These are phyloP conservation scores for Elaeagnus macrophylla DNA, from an alignment of 306 rosid species.

Conservation along the genomic window DNA sequence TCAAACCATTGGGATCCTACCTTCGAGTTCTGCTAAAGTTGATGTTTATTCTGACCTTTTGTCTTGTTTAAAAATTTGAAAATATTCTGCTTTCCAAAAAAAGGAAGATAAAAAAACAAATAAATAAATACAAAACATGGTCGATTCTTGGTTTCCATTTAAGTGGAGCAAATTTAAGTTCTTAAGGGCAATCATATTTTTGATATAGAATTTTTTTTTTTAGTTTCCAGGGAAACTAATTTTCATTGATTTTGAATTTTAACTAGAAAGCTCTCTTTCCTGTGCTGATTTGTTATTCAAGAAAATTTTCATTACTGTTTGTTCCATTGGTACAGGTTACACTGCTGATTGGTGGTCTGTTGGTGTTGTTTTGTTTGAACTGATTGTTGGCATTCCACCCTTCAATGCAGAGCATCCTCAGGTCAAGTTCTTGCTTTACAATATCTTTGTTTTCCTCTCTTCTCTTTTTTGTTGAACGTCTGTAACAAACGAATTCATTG, in stretches of 20 bases:
- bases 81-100: too few species aligned
- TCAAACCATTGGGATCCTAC: background rate
- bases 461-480: too few species aligned
- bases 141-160: background rate
- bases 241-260: background rate
- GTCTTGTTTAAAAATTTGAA: too few species aligned
- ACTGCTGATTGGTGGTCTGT: slow-evolving; percentile 99
- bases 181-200: background rate
- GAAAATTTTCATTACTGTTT: slow-evolving; percentile 4
- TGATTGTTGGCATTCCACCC: slow-evolving; percentile 98
- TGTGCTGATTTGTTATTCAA: slow-evolving; percentile 9
- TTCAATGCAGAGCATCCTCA: slow-evolving; percentile 99
- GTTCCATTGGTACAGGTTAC: slow-evolving; percentile 39
- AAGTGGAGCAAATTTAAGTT: background rate
- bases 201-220: background rate
- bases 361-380: slow-evolving; percentile 91
- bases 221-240: background rate
- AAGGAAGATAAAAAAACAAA: too few species aligned
- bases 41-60: too few species aligned
- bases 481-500: too few species aligned
- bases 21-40: background rate
- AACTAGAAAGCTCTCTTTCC: background rate
- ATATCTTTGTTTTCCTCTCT: background rate
- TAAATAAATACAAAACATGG: background rate
- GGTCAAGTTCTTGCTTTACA: slow-evolving; percentile 35